Base-by-base conservation (phyloP, 495 filamentous ascomycete genomes). In the Aspergillus diversus region DNA sequence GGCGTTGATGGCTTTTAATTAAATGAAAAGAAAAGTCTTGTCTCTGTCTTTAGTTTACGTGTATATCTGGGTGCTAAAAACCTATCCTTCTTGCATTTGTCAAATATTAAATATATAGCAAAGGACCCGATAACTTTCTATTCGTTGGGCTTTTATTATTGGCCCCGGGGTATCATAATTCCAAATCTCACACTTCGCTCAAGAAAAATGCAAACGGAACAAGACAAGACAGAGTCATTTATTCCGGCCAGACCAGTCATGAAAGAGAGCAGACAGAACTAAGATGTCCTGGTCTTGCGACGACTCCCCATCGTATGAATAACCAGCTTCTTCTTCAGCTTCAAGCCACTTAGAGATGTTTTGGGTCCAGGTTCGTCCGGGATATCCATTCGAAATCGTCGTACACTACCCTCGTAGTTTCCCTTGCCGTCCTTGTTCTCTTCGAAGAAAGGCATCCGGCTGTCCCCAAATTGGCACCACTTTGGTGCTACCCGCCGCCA, bases 301-400 rank as follows among this genome's bases (percentile, higher is more conserved):
- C 47, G 58, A 47, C 39, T 33, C 11, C 56, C 49, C 42, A 49
- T 57, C 11, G 37, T 49, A 27, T 55, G 54, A 50, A 62, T 59
- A 17, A 56, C 57, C 21, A 66, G 52, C 55, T 58, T 66, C n/a
- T 47, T 48, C 57, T 59, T 65, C 0, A 70, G 55, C 13, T 62
- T 66, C 31, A 67, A 27, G 11, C 61, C 59, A 6, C 60, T 47
- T 32, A 39, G 64, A n/a, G 53, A 55, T n/a, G 34, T 61, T 8
- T 46, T 31, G 33, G 35, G 33, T 31, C 15, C 48, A 1, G 34
- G 55, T 5, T 77, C 74, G 39, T 80, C 78, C 7, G 76, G 73
- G 4, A 82, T 50, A 72, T 82, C 78, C 76, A 83, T 77, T n/a
- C 81, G 72, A 56, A 81, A 82, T 21, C 81, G 70, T 16, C 81